phyloP scores from a whole-genome alignment of 1,284 basidiomycete species.

The Ceratobasidium sp. region DNA sequence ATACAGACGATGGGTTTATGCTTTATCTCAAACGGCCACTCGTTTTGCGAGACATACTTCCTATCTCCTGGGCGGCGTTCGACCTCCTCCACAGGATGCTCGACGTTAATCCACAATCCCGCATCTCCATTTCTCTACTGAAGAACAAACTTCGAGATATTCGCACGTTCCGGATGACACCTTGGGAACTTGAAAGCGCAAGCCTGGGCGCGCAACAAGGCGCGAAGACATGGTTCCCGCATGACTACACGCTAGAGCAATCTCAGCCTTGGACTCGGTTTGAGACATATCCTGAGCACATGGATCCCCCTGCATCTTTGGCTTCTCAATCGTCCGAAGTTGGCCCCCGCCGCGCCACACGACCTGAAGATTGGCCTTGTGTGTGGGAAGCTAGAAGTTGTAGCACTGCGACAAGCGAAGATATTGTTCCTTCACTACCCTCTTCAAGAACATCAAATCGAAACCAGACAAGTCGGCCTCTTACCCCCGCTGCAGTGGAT shows the following conservation, averaged over 20 bases:
- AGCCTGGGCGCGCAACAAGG: not conserved
- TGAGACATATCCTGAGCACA: slow-evolving; percentile 1
- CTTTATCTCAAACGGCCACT: not conserved
- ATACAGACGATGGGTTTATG: not conserved
- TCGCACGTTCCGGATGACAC: slow-evolving; percentile 4
- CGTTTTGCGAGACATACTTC: not conserved
- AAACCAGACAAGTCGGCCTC: not conserved
- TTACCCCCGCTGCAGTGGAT: not conserved
- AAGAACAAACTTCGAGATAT: slow-evolving; percentile 9
- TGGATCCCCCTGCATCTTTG: not conserved
- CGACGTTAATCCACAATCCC: not conserved
- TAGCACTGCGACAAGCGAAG: not conserved
- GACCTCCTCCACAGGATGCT: slow-evolving; percentile 3
- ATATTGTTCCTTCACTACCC: not conserved
- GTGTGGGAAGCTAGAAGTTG: not conserved
- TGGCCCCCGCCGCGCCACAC: not conserved
- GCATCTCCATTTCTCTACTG: not conserved
- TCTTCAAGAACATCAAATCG: not conserved
- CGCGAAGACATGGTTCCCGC: not conserved
- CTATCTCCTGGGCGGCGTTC: slow-evolving; percentile 2
- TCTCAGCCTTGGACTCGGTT: slow-evolving; percentile 11
- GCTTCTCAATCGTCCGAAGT: not conserved
- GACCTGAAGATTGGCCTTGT: not conserved
- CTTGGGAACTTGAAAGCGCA: slow-evolving; percentile 2
- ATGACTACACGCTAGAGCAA: not conserved